Base-by-base conservation (phyloP, 495 filamentous ascomycete genomes). In the Podospora anserina region DNA sequence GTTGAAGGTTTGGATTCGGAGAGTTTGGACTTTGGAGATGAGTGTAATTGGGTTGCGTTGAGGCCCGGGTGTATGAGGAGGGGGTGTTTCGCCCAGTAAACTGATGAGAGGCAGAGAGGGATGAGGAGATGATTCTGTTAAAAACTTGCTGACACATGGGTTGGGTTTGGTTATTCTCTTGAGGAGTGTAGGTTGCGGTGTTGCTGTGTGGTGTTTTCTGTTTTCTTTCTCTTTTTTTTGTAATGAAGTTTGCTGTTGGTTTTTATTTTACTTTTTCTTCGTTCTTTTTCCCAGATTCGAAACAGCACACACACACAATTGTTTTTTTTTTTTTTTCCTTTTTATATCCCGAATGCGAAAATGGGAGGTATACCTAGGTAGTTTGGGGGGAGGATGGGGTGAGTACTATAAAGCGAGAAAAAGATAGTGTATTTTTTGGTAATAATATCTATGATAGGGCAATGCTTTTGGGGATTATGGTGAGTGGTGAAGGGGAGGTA, bases 21-120 rank as follows among this genome's bases (percentile, higher is more conserved):
- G 95, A 73, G 95, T 99, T 68, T 99, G 95, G 95, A 99, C 95
- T 68, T 83, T 99, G 66, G 95, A 99, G 86, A 99, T 99, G 95
- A 95, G 92, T 79, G 92, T 96, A 54, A 96, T 96, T 77, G 92
- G 92, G 61, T 83, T 96, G 70, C 89, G 92, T 82, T 95, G 9
- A 49, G 39, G 39, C 9, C 39, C 2, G 39, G 39, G 39, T 49
- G 39, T 23, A 49, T 49, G 7, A 11, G 39, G 13, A 49, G 39
- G 39, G 13, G 5, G 39, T 32, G 30, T 49, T 49, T 13, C 39
- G 39, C 13, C 9, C 39, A 49, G 39, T 49, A 49, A 11, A 49
- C 15, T 11, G 39, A 49, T 49, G 39, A 13, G 39, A 49, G 39
- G 15, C 5, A 49, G 9, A 1, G 39, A 49, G 39, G 39, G 15